Conservation (phyloP, 805 yeast genomes). For the Suhomyces sp. region DNA sequence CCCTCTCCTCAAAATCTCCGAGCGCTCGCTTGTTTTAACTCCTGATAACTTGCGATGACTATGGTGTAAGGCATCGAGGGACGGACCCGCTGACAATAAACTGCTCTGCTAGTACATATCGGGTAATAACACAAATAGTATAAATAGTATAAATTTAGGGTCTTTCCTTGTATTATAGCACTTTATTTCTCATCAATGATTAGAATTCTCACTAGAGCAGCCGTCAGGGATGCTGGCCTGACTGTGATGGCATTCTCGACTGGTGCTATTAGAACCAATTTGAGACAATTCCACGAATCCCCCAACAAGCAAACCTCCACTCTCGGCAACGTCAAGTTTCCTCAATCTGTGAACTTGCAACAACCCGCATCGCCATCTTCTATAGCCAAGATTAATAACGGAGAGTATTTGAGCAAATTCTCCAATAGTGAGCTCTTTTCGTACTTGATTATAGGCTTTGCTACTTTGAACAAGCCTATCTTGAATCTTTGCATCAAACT, state of each 20-base stretch:
- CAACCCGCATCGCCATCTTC: slow-evolving; percentile 2
- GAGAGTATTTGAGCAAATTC: slow-evolving; percentile 50
- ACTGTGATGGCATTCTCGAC: background rate
- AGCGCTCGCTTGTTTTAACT: background rate
- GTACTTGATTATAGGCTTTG: slow-evolving; percentile 64
- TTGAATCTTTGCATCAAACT: slow-evolving; percentile 58
- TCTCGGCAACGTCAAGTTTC: slow-evolving; percentile 10
- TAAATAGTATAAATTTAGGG: background rate
- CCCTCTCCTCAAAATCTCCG: background rate
- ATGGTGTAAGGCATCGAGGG: background rate
- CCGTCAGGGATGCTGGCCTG: background rate
- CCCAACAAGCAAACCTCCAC: slow-evolving; percentile 21
- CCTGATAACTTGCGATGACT: background rate
- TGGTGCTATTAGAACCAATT: background rate
- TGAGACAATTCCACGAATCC: slow-evolving; percentile 17
- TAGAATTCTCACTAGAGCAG: background rate
- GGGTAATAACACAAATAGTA: background rate
- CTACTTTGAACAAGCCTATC: slow-evolving; percentile 62
- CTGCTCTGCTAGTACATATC: background rate
- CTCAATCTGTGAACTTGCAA: slow-evolving; percentile 1
- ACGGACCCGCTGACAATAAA: background rate
- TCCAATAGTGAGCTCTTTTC: slow-evolving; percentile 57
- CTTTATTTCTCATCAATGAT: background rate
- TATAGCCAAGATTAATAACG: background rate
- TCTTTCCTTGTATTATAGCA: background rate